Evolutionary conservation across 345 rosid species (phyloP), one percentile per base, ranked within the genome.

Genomic region (Bruguiera gymnorhiza): DNA sequence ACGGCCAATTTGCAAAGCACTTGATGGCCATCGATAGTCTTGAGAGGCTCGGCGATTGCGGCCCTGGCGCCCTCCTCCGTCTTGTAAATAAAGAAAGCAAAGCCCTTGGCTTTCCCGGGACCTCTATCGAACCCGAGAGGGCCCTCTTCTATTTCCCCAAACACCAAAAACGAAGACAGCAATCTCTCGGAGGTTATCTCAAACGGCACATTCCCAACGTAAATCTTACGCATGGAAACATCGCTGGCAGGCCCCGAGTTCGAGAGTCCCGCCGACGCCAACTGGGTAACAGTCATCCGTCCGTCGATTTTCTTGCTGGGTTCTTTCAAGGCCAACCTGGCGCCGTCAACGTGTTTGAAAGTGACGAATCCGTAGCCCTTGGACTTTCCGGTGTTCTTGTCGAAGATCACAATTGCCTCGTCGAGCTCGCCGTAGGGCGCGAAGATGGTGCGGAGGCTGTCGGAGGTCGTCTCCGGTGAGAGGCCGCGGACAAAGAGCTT

Each of bases 261-360:
- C n/a, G 72, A 46, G 20, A 34, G 29, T 24, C 82, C 81, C 6
- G 77, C 77, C 23, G 78, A 73, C 29, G 82, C 82, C 50, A 79
- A 34, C 46, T 79, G 82, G 3, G 79, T 70, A 8, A 75, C 79
- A 19, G 82, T 71, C 63, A 79, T 75, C 36, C 82, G 63, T 6
- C 84, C 82, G 15, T 79, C 84, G 36, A 83, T 81, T 71, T 77
- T 81, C 79, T 83, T 83, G 43, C 82, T 79, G 1, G 87, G 85
- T 56, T 75, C 70, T 53, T 37, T 69, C 18, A 75, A 48, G 16
- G 81, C 77, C 43, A 73, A n/a, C 18, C 70, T 6, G 8, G 81
- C 77, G 31, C 77, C 71, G 32, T 78, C 81, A 1, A 73, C 77
- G 13, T 78, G 81, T 24, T 65, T 69, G 62, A 73, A 78, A 0